Evolutionary conservation across 768 basidiomycete species (phyloP).

Genomic region (Suillus plorans): DNA sequence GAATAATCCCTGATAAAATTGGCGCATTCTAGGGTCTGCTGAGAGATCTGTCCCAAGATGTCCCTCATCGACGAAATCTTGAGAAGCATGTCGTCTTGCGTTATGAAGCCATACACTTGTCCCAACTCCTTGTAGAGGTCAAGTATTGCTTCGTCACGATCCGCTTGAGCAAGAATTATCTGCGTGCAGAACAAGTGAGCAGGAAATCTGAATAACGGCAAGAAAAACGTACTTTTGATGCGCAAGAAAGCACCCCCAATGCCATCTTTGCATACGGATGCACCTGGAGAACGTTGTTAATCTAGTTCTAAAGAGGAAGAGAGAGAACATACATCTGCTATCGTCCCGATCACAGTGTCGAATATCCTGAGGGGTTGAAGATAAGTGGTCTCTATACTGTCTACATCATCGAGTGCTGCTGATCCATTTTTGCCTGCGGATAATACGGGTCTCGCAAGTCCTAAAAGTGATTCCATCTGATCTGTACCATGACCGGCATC

Average conservation of each 20-base stretch:
- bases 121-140: background rate
- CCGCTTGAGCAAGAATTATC: slow-evolving; percentile 1
- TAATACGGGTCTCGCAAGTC: too few species aligned
- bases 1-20: slow-evolving; percentile 10
- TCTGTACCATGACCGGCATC: too few species aligned
- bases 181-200: background rate
- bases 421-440: too few species aligned
- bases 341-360: background rate
- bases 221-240: background rate
- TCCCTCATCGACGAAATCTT: background rate
- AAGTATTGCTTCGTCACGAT: background rate
- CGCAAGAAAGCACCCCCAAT: background rate
- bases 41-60: background rate
- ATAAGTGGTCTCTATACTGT: too few species aligned
- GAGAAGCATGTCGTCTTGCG: background rate
- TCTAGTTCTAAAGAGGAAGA: background rate
- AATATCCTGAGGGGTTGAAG: too few species aligned
- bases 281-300: background rate
- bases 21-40: slow-evolving; percentile 9
- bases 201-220: too few species aligned
- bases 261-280: slow-evolving; percentile 10
- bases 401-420: too few species aligned
- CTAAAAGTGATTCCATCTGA: too few species aligned
- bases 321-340: background rate
- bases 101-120: slow-evolving; percentile 6